phyloP scores from a whole-genome alignment of 768 basidiomycete species.

The Mycena alexandri region DNA sequence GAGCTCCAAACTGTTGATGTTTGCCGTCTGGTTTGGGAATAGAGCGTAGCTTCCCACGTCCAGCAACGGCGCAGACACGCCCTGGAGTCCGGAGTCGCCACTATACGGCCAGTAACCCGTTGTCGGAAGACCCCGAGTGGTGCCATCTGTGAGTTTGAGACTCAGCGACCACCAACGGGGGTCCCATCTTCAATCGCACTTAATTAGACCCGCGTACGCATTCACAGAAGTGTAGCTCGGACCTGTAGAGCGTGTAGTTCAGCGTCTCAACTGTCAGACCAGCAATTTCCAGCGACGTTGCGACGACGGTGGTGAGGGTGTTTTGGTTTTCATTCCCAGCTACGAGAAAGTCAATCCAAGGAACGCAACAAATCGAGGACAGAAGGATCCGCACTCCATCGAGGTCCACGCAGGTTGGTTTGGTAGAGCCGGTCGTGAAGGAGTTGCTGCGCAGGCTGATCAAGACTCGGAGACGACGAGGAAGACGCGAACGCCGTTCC shows the following conservation, averaged over 20 bases:
- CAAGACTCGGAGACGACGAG: constrained; percentile 17
- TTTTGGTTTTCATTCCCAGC: constrained; percentile 51
- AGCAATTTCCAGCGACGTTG: constrained; percentile 43
- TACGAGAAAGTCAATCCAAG: constrained; percentile 17
- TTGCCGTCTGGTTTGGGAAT: constrained; percentile 35
- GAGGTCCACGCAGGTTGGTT: constrained; percentile 47
- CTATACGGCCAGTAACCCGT: constrained; percentile 50
- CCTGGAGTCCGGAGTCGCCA: constrained; percentile 45
- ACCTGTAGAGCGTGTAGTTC: constrained; percentile 44
- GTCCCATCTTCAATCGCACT: constrained; percentile 43
- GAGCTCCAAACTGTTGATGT: constrained; percentile 38
- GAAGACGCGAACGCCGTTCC: not conserved
- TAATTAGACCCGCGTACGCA: not conserved
- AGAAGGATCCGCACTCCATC: constrained; percentile 43
- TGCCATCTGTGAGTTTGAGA: constrained; percentile 47
- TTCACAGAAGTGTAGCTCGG: not conserved
- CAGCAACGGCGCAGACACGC: constrained; percentile 44
- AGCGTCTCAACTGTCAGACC: constrained; percentile 43
- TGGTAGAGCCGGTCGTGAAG: constrained; percentile 47
- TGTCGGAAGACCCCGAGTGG: constrained; percentile 45
- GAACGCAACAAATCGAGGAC: not conserved
- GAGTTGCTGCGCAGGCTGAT: constrained; percentile 41
- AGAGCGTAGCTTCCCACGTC: constrained; percentile 45
- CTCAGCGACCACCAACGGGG: constrained; percentile 50
- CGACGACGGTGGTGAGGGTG: constrained; percentile 42